Base-by-base conservation (phyloP, 2,329 filamentous ascomycete species). In the Fusarium pseudoanthophilum region DNA sequence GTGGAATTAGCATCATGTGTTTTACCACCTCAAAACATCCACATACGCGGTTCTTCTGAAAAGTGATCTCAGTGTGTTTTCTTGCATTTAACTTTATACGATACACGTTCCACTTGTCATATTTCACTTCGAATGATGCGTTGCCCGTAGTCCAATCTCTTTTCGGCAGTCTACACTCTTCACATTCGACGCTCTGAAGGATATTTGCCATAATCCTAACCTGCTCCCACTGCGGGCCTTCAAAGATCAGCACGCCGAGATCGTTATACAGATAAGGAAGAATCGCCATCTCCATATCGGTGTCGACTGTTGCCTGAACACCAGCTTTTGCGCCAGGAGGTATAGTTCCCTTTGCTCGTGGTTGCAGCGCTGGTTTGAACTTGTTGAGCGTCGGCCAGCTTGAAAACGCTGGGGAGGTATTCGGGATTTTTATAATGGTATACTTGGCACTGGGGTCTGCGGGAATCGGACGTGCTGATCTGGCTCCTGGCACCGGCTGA, bases 181-280 rank as follows among this genome's bases (percentile, higher is more conserved):
- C 57, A 11, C 59, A n/a, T 11, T 74, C 49, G 1, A 72, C 40
- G 34, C 56, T 43, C 15, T 42, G 20, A 15, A 82, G 49, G 1
- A 82, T 42, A 15, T 69, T 48, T 11, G 71, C 77, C 9, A 82
- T 78, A 11, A 56, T 30, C 16, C 26, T 8, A 2, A 75, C 71
- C 62, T 82, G 76, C 20, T 14, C 7, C 4, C 64, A 57, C 13
- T 64, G 65, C 11, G 77, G 73, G 2, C 80, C 80, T 10, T 77
- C 76, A 58, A 75, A 82, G 18, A 78, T 75, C 24, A 82, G 45
- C 5, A 80, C 76, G 6, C 81, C 81, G 1, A 81, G 72, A 52
- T 82, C 81, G 26, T 80, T 72, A 56, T 81, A 82, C 7, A 81
- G 21, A 36, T 73, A 71, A 26, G 61, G 61, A 18, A 74, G 36